A percentile compares a stretch with the other conserved stretches of the same genome.
phyloP scores from a whole-genome alignment of 73 alveolate species.

The Symbiodinium pilosum region DNA sequence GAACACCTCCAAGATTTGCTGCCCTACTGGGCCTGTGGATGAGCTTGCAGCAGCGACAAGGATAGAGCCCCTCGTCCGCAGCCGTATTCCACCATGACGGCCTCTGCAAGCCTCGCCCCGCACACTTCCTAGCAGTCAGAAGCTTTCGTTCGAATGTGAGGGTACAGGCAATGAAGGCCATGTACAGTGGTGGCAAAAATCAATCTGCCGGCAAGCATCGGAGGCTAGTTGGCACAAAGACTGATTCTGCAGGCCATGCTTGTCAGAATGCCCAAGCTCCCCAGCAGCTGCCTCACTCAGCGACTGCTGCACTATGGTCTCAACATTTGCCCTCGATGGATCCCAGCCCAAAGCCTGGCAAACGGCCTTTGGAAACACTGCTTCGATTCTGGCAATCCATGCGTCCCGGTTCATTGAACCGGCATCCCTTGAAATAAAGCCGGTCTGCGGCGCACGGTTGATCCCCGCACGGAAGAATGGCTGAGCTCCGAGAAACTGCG shows the following conservation, averaged over 20 bases:
- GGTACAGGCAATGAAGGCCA: neutral
- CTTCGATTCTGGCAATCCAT: neutral
- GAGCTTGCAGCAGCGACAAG: neutral
- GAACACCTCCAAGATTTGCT: neutral
- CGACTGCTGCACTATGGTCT: neutral
- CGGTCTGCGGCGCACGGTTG: neutral
- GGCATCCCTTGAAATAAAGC: neutral
- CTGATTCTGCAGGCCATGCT: neutral
- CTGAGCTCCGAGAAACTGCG: neutral
- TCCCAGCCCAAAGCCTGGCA: neutral
- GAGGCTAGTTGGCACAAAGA: neutral
- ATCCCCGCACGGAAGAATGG: neutral
- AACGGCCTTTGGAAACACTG: neutral
- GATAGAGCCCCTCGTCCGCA: neutral
- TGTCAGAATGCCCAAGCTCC: slow-evolving; percentile 3
- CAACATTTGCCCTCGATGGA: neutral
- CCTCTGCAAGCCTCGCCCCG: neutral
- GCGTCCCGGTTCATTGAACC: neutral
- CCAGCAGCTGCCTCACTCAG: neutral
- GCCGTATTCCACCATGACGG: neutral
- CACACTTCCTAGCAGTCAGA: neutral
- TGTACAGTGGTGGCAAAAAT: too few relatives aligned
- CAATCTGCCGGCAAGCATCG: too few relatives aligned
- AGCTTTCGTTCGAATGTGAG: neutral
- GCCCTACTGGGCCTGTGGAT: neutral